Percentiles rank a stretch among this genome's conserved stretches.
Conservation (phyloP, 1,139 yeast species). For the Kodamaea arcana region DNA sequence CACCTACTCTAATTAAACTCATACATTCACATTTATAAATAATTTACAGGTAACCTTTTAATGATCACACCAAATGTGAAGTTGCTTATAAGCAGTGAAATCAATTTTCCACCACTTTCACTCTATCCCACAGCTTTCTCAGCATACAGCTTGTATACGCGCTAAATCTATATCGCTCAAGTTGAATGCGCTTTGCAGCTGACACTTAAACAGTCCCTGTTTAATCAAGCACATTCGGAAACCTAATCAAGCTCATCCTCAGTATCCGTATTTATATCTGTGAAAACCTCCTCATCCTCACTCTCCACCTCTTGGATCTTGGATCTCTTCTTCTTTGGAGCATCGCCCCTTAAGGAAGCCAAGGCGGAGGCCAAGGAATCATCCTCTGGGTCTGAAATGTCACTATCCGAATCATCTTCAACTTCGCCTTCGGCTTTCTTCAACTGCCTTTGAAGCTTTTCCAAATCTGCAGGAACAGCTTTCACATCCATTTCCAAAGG, state of each 20-base stretch:
- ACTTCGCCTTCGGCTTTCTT: conserved; percentile 22
- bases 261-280: conserved; percentile 50
- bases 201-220: too few relatives aligned
- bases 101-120: too few relatives aligned
- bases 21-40: too few relatives aligned
- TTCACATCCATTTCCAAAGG: conserved; percentile 61
- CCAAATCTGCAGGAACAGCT: conserved; percentile 35
- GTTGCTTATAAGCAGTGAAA: too few relatives aligned
- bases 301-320: conserved; percentile 28
- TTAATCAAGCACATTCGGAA: too few relatives aligned
- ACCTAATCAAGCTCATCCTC: conserved; percentile 57
- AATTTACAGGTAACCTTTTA: too few relatives aligned
- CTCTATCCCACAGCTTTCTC: too few relatives aligned
- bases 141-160: too few relatives aligned
- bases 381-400: conserved; percentile 62
- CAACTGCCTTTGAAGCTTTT: conserved; percentile 8
- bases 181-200: too few relatives aligned
- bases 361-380: conserved; percentile 64
- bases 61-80: too few relatives aligned
- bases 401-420: conserved; percentile 36
- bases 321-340: conserved; percentile 29
- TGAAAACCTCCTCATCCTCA: conserved; percentile 41
- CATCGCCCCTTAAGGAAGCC: conserved; percentile 56
- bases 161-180: too few relatives aligned
- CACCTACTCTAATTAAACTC: too few relatives aligned